Percentiles rank a stretch among this genome's conserved stretches.
phyloP scores from a whole-genome alignment of 192 early-diverging fungal species.

The Podila minutissima region DNA sequence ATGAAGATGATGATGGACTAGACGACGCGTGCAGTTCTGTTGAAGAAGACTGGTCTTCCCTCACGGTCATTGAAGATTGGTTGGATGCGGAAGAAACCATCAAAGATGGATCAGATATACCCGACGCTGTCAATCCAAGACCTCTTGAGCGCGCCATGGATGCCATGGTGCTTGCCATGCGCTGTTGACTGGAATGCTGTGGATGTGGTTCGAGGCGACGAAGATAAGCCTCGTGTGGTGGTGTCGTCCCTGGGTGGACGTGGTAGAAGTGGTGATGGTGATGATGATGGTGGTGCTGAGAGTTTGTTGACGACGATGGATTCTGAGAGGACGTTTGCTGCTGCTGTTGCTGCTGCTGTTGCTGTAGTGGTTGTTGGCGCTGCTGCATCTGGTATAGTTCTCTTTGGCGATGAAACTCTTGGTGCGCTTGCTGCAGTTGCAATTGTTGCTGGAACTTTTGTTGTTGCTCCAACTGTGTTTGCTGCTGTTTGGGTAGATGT shows the following conservation, averaged over 20 bases:
- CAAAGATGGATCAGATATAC: not conserved
- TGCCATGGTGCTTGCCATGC: not conserved
- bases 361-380: constrained; percentile 11
- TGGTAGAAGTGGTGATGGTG: not conserved
- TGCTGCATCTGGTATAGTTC: constrained; percentile 18
- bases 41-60: too few species aligned
- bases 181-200: not conserved
- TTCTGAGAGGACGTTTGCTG: not conserved
- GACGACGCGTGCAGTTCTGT: too few species aligned
- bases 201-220: not conserved
- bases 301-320: not conserved
- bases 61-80: too few species aligned
- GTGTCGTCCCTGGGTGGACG: not conserved
- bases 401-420: constrained; percentile 40
- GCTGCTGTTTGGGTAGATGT: constrained; percentile 18
- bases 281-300: not conserved
- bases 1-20: not conserved
- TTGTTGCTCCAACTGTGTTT: constrained; percentile 13
- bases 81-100: not conserved
- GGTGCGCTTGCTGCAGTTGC: constrained; percentile 22
- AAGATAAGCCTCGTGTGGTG: not conserved
- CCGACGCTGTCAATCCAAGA: not conserved
- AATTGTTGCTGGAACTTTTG: constrained; percentile 18
- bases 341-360: constrained; percentile 9
- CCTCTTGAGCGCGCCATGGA: not conserved